phyloP scores from a whole-genome alignment of 352 stramenopile genomes.

The Phytophthora tentaculata region DNA sequence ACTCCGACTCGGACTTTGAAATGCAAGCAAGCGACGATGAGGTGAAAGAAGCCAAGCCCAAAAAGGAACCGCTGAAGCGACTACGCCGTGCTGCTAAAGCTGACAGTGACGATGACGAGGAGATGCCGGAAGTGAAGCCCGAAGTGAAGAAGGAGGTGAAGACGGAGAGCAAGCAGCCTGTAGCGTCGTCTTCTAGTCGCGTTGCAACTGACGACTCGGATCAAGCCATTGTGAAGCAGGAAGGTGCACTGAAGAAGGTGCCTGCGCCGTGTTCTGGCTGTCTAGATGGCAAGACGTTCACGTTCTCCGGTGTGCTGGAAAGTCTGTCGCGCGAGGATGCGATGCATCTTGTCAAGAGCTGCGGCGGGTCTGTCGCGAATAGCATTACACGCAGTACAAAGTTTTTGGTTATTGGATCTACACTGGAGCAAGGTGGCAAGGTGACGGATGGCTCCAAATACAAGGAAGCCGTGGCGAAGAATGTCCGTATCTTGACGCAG shows the following conservation, averaged over 20 bases:
- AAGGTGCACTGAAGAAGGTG: slow-evolving; percentile 48
- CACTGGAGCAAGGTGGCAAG: slow-evolving; percentile 72
- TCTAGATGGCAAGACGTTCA: slow-evolving; percentile 81
- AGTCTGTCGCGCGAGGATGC: slow-evolving; percentile 68
- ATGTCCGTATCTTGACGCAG: slow-evolving; percentile 86
- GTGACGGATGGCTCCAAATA: slow-evolving; percentile 85
- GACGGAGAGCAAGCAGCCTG: slow-evolving; percentile 4
- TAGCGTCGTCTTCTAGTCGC: not conserved
- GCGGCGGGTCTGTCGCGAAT: slow-evolving; percentile 68
- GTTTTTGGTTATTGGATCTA: slow-evolving; percentile 75
- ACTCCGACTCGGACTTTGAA: slow-evolving; percentile 52
- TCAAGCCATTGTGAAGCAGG: slow-evolving; percentile 24
- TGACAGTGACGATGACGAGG: slow-evolving; percentile 28
- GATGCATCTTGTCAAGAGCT: slow-evolving; percentile 82
- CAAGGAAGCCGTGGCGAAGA: slow-evolving; percentile 86
- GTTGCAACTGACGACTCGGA: slow-evolving; percentile 13
- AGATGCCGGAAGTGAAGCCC: slow-evolving; percentile 28
- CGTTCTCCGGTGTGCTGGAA: slow-evolving; percentile 73
- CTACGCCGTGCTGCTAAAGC: slow-evolving; percentile 15
- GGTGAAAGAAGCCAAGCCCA: slow-evolving; percentile 18
- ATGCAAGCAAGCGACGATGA: slow-evolving; percentile 35
- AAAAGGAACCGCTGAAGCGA: slow-evolving; percentile 24
- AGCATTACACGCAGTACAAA: slow-evolving; percentile 77
- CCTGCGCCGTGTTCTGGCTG: slow-evolving; percentile 63
- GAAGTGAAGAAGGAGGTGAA: slow-evolving; percentile 20